phyloP scores from a whole-genome alignment of 345 rosid genomes.

The Acer negundo region DNA sequence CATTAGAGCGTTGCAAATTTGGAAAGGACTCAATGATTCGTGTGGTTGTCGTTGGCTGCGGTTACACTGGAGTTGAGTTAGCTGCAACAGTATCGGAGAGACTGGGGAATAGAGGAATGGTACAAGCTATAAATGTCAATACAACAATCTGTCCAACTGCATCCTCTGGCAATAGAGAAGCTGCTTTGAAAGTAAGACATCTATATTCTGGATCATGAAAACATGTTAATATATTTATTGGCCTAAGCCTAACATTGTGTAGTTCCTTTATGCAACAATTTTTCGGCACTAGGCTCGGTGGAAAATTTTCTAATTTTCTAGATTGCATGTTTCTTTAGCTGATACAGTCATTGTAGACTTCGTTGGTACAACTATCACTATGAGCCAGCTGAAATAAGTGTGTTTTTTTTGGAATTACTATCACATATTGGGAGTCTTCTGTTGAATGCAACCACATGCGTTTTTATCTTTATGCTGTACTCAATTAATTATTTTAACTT shows the following conservation, averaged over 20 bases:
- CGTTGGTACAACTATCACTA: not conserved
- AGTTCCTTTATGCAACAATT: not conserved
- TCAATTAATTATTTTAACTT: too few species aligned
- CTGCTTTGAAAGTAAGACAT: constrained; percentile 69
- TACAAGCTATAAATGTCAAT: constrained; percentile 76
- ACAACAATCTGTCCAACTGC: constrained; percentile 76
- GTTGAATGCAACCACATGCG: not conserved
- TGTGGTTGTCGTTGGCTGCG: constrained; percentile 91
- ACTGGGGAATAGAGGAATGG: constrained; percentile 74
- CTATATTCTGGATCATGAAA: not conserved
- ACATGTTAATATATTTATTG: constrained; percentile 8
- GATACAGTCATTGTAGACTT: not conserved
- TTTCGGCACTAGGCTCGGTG: not conserved
- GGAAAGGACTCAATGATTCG: constrained; percentile 50
- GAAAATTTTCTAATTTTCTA: not conserved
- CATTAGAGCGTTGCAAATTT: constrained; percentile 72
- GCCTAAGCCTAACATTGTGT: not conserved
- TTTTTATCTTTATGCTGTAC: not conserved
- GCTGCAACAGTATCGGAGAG: constrained; percentile 96
- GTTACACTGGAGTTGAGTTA: constrained; percentile 91
- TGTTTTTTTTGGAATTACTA: not conserved
- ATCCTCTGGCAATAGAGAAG: constrained; percentile 88
- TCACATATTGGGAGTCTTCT: not conserved
- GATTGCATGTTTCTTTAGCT: not conserved
- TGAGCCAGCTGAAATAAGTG: not conserved